Evolutionary conservation across 192 early-diverging fungal genomes (phyloP).

Genomic region (Mortierella alpina): DNA sequence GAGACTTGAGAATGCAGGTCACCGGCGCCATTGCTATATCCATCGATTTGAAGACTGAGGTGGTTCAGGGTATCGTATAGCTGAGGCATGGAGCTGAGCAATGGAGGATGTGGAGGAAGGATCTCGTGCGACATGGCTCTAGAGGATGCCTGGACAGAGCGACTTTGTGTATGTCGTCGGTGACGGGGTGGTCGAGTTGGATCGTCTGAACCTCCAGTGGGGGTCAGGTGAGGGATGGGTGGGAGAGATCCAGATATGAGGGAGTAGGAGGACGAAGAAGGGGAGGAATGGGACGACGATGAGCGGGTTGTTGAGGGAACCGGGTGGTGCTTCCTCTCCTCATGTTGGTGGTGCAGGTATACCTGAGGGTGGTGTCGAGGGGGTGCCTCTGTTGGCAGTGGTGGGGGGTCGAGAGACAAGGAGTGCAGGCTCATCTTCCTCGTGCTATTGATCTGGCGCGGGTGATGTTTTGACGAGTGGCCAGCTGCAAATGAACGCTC

Average conservation of each 20-base stretch:
- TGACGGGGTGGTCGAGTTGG: too few relatives aligned
- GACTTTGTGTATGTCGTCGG: too few relatives aligned
- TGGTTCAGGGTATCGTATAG: too few relatives aligned
- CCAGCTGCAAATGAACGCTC: neutral
- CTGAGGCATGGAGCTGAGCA: too few relatives aligned
- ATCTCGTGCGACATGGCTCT: too few relatives aligned
- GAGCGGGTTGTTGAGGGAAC: neutral
- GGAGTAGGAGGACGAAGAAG: neutral
- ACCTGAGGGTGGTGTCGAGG: conserved; percentile 32
- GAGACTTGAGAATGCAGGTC: too few relatives aligned
- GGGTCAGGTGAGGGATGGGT: neutral
- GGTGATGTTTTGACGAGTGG: too few relatives aligned
- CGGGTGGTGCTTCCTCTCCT: conserved; percentile 1
- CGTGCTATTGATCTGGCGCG: neutral
- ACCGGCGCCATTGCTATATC: too few relatives aligned
- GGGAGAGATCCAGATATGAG: neutral
- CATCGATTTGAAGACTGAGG: too few relatives aligned
- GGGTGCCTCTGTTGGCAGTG: conserved; percentile 32
- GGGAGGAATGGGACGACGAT: conserved; percentile 3
- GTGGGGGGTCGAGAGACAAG: conserved; percentile 15
- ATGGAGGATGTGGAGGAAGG: too few relatives aligned
- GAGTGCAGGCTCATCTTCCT: conserved; percentile 3
- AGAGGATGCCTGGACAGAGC: too few relatives aligned
- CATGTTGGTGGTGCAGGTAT: conserved; percentile 12
- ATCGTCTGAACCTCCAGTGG: neutral